phyloP scores from a whole-genome alignment of 495 filamentous ascomycete genomes.

The Clavariopsis aquatica region DNA sequence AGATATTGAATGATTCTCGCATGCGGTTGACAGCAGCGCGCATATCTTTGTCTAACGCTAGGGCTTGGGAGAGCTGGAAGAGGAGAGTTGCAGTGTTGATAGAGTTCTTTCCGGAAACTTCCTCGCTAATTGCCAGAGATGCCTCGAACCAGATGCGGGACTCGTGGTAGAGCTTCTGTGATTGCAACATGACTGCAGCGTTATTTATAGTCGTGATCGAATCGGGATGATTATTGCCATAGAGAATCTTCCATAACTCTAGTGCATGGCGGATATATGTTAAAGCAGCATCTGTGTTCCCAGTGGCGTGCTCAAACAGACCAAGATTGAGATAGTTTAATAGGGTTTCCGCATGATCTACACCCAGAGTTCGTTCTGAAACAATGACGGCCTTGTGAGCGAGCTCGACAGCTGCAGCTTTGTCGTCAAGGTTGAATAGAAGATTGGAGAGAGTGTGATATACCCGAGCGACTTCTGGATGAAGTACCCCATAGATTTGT shows the following conservation, averaged over 20 bases:
- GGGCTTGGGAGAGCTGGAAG: slow-evolving; percentile 93
- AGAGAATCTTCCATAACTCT: slow-evolving; percentile 95
- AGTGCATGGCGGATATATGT: slow-evolving; percentile 88
- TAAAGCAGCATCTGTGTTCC: slow-evolving; percentile 81
- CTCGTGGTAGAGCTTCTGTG: slow-evolving; percentile 85
- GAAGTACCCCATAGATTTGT: slow-evolving; percentile 97
- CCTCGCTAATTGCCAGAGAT: slow-evolving; percentile 81
- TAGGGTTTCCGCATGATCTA: slow-evolving; percentile 92
- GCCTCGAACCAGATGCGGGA: slow-evolving; percentile 96
- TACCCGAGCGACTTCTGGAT: slow-evolving; percentile 92
- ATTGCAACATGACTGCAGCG: slow-evolving; percentile 96
- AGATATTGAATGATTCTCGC: slow-evolving; percentile 94
- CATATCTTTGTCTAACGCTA: slow-evolving; percentile 88
- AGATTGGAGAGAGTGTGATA: slow-evolving; percentile 94
- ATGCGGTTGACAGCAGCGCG: slow-evolving; percentile 88
- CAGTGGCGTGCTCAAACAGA: slow-evolving; percentile 89
- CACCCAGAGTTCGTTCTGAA: slow-evolving; percentile 87
- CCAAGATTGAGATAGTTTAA: slow-evolving; percentile 93
- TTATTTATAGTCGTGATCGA: slow-evolving; percentile 99
- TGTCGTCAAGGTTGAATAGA: slow-evolving; percentile 94
- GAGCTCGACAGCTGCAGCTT: slow-evolving; percentile 89
- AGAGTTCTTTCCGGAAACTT: slow-evolving; percentile 80
- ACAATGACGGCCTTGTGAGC: slow-evolving; percentile 96
- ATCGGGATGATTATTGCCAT: slow-evolving; percentile 90
- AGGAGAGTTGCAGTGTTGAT: slow-evolving; percentile 93